Percentiles rank a stretch among this genome's conserved stretches.
Conservation (phyloP, 2,329 filamentous ascomycete species). For the Colletotrichum lini region DNA sequence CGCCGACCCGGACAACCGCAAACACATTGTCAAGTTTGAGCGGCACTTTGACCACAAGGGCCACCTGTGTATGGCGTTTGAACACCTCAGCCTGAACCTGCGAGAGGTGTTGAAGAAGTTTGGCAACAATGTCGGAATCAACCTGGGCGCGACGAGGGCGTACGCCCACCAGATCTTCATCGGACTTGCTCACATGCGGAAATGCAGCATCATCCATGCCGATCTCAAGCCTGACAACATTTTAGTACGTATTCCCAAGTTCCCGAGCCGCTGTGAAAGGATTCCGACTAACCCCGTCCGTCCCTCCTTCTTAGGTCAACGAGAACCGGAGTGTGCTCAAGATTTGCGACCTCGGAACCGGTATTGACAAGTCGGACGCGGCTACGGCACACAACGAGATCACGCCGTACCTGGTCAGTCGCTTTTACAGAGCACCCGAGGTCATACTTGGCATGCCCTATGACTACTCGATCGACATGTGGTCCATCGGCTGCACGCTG, state of each 20-base stretch:
- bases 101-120: slow-evolving; percentile 97
- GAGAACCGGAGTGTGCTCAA: slow-evolving; percentile 89
- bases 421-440: slow-evolving; percentile 97
- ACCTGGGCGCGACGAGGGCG: slow-evolving; percentile 85
- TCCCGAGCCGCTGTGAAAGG: not conserved
- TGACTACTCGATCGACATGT: slow-evolving; percentile 95
- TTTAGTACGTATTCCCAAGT: slow-evolving; percentile 68
- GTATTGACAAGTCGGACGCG: slow-evolving; percentile 87
- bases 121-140: slow-evolving; percentile 93
- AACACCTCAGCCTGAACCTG: slow-evolving; percentile 93
- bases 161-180: slow-evolving; percentile 97
- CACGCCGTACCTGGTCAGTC: slow-evolving; percentile 94
- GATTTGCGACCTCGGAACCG: slow-evolving; percentile 97
- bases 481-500: slow-evolving; percentile 97
- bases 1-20: slow-evolving; percentile 89
- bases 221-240: slow-evolving; percentile 99
- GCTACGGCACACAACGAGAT: slow-evolving; percentile 83
- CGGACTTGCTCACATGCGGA: slow-evolving; percentile 87
- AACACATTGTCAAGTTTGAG: slow-evolving; percentile 91
- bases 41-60: slow-evolving; percentile 93
- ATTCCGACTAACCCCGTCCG: slow-evolving; percentile 45
- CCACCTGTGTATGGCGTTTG: slow-evolving; percentile 96
- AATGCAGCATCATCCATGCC: slow-evolving; percentile 93
- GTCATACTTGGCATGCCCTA: slow-evolving; percentile 98
- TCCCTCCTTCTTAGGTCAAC: slow-evolving; percentile 69